Evolutionary conservation across 2,329 filamentous ascomycete species (phyloP), one percentile per base, ranked within the genome.

Genomic region (Paecilomyces formosus): DNA sequence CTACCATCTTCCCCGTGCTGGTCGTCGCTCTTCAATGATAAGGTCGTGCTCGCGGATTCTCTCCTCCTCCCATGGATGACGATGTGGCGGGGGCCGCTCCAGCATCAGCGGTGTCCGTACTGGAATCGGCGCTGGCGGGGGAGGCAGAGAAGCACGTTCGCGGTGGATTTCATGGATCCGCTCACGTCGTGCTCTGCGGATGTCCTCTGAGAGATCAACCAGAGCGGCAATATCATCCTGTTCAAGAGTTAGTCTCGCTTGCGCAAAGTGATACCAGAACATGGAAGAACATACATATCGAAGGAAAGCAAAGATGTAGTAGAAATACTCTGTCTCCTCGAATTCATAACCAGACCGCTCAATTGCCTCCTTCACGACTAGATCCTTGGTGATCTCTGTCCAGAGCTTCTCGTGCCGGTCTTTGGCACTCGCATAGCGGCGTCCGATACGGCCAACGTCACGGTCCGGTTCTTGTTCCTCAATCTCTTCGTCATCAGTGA

Each of bases 351-450:
- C 90, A 69, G 87, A 78, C 67, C 88, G 81, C 65, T 96, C 88
- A 63, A 97, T 89, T 18, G 94, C 94, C 71, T 97, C 92, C 56
- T 88, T 86, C 59, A 88, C 81, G 15, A 97, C 90, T 35, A 97
- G 77, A 65, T 96, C 92, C 76, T 96, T 96, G 53, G 93, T 96
- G 66, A 99, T 91, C 75, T 97, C 94, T 0, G 94, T 99, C 93
- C 93, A 97, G 79, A 96, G 89, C 60, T 88, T 85, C 58, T 83
- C 82, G 35, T 66, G 70, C 28, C 68, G 69, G 51, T 75, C 68
- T 39, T 73, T 74, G 45, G 70, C 62, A 7, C 69, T 69, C 8
- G 70, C 69, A 54, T 76, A 74, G 31, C 82, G 76, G 55, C 80
- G 81, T 22, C 70, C 76, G 58, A 78, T 72, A 13, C 72, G 71